Evolutionary conservation across 163 green algal genomes (phyloP).

Genomic region (Scenedesmus sp.): DNA sequence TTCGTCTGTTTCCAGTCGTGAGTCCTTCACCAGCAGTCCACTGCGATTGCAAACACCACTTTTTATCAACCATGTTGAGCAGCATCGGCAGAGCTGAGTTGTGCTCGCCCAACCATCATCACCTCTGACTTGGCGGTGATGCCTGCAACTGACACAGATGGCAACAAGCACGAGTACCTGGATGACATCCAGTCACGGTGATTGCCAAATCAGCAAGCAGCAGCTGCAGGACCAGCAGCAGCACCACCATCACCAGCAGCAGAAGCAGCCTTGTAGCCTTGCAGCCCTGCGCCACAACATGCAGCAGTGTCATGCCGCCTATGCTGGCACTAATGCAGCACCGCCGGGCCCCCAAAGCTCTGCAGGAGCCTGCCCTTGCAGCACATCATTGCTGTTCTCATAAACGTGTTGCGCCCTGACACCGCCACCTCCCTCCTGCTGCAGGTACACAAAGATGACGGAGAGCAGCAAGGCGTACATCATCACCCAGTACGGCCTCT

Average conservation of each 20-base stretch:
- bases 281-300: neutral
- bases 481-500: constrained; percentile 88
- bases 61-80: neutral
- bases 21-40: too few relatives aligned
- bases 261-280: neutral
- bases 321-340: too few relatives aligned
- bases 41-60: too few relatives aligned
- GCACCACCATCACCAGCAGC: neutral
- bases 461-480: constrained; percentile 70
- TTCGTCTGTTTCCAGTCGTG: too few relatives aligned
- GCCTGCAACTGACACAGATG: constrained; percentile 18
- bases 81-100: neutral
- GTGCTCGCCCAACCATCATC: neutral
- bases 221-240: neutral
- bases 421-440: neutral
- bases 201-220: neutral
- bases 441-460: constrained; percentile 64
- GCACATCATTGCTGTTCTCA: neutral
- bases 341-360: too few relatives aligned
- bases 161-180: constrained; percentile 65
- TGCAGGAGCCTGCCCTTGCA: too few relatives aligned
- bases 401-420: neutral
- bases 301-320: neutral
- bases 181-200: constrained; percentile 82
- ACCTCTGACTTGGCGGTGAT: neutral